phyloP scores from a whole-genome alignment of 495 filamentous ascomycete species.

The Hyaloscypha variabilis region DNA sequence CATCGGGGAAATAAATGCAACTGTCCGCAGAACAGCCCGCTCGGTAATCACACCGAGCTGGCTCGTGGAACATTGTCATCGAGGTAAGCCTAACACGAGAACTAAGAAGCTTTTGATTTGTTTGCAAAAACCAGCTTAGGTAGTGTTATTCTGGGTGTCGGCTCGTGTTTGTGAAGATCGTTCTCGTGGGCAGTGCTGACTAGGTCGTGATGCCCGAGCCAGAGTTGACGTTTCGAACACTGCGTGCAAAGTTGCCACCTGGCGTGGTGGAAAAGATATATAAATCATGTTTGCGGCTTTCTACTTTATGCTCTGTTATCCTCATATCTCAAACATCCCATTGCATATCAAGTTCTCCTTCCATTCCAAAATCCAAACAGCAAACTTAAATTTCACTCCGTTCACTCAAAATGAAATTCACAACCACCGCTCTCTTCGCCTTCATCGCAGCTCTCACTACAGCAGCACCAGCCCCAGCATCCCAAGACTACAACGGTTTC shows the following conservation, averaged over 20 bases:
- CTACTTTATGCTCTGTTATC: no score
- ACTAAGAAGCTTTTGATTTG: neutral
- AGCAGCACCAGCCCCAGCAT: slow-evolving; percentile 3
- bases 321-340: no score
- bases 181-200: neutral
- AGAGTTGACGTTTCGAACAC: neutral
- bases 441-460: slow-evolving; percentile 11
- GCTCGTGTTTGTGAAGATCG: neutral
- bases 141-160: neutral
- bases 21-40: no score
- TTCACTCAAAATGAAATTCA: slow-evolving; percentile 27
- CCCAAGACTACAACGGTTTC: slow-evolving; percentile 1
- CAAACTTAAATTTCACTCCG: neutral
- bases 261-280: neutral
- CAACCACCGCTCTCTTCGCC: slow-evolving; percentile 29
- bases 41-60: no score
- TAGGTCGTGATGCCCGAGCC: neutral
- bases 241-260: neutral
- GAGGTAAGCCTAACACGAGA: neutral
- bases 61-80: neutral
- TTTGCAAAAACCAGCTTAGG: neutral
- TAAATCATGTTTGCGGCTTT: neutral
- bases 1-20: neutral
- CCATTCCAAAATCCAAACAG: no score
- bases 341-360: no score